Conservation (phyloP, 352 stramenopile species). For the Globisporangium sylvaticum region DNA sequence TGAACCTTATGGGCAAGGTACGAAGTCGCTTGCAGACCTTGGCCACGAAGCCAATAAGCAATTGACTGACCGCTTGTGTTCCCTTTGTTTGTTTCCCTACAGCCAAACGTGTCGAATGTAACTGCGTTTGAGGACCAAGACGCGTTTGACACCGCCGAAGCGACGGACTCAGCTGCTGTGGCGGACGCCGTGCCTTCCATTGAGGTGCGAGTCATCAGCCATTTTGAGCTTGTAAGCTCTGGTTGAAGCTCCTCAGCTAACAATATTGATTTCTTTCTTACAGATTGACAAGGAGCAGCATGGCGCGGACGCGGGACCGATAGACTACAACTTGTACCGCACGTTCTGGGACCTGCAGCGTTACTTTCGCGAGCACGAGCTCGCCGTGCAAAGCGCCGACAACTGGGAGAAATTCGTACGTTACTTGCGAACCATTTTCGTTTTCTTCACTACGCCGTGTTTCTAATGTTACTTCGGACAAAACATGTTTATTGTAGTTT, state of each 20-base stretch:
- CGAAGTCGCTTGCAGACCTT: background rate
- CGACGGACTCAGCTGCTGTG: conserved; percentile 36
- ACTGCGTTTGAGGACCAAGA: conserved; percentile 79
- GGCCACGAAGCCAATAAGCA: background rate
- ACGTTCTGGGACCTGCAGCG: conserved; percentile 90
- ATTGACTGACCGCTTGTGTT: background rate
- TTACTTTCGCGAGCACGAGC: conserved; percentile 75
- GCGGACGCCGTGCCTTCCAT: conserved; percentile 22
- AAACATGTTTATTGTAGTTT: conserved; percentile 33
- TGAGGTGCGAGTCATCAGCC: conserved; percentile 22
- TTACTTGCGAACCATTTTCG: conserved; percentile 5
- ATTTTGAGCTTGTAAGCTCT: background rate
- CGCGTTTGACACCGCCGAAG: conserved; percentile 63
- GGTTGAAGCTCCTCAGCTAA: too few relatives aligned
- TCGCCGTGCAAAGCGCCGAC: conserved; percentile 55
- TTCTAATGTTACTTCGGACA: background rate
- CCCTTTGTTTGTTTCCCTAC: background rate
- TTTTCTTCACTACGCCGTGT: background rate
- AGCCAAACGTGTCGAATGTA: conserved; percentile 76
- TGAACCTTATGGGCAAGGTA: conserved; percentile 79
- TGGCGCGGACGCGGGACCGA: conserved; percentile 37
- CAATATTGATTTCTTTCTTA: background rate
- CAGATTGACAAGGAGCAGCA: conserved; percentile 51
- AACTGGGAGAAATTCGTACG: conserved; percentile 85
- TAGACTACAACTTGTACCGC: conserved; percentile 90